Base-by-base conservation (phyloP, 371 early-diverging fungal genomes). In the Syncephalastrum racemosum region DNA sequence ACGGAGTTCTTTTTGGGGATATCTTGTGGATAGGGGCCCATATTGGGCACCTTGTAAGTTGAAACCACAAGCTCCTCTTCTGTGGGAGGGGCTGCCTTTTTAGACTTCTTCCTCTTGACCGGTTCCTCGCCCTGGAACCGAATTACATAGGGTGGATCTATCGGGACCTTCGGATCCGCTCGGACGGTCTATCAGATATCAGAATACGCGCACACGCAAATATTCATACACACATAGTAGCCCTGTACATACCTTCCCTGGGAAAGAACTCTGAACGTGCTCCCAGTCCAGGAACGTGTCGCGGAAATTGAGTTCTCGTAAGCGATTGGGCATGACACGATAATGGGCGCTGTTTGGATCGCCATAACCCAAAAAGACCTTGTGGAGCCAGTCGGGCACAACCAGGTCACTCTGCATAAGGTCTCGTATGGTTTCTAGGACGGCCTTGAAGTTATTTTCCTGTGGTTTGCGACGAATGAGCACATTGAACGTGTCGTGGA, bases 391-490 rank as follows among this genome's bases (percentile, higher is more conserved):
- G 5, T 85, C 85, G 6, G 99, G 99, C 0, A 97, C 85, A 20
- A 81, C 81, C 3, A 82, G 58, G 23, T 91, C 88, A 52, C 80
- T 83, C 59, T 87, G 86, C 88, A 93, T 89, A 58, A 95, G 63
- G 55, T 91, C 92, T 14, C 96, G 88, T 25, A 96, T 87, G 0
- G 93, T 89, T 58, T 94, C 93, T 27, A 96, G 70, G 1, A 95
- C 92, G 2, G 91, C 82, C 67, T 92, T 93, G 65, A 96, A 96
- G 68, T 94, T 95, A 73, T 93, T 97, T 72, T 94, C 93, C 47
- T 86, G 81, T 19, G 94, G 85, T 46, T 85, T 84, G 41, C 97
- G 82, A 31, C 99, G 87, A 43, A 98, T 67, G 19, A 97, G 77
- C 15, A 97, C 74, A 62, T 96, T 97, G 66, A 97, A 94, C 2